Evolutionary conservation across 768 basidiomycete genomes (phyloP).

Genomic region (Pulveroboletus frians): DNA sequence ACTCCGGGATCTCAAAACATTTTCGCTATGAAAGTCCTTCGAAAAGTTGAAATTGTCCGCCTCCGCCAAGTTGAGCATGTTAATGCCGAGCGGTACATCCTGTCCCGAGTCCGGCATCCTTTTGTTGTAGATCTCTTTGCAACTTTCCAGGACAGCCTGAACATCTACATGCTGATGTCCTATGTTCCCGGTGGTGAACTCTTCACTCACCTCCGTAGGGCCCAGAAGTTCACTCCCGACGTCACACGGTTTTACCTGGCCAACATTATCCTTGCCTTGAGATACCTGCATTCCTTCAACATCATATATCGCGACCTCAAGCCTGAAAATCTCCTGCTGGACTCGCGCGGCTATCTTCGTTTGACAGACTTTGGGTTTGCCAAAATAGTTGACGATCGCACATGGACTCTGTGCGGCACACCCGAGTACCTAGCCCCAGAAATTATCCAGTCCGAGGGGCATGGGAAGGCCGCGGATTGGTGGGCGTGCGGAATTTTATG

Average conservation of each 20-base stretch:
- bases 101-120: constrained; percentile 86
- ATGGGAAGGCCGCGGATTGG: constrained; percentile 98
- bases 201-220: constrained; percentile 92
- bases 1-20: constrained; percentile 40
- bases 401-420: constrained; percentile 95
- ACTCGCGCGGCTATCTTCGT: constrained; percentile 87
- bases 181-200: constrained; percentile 96
- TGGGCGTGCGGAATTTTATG: constrained; percentile 97
- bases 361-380: constrained; percentile 98
- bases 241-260: constrained; percentile 98
- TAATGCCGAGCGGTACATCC: constrained; percentile 91
- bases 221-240: constrained; percentile 92
- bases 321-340: constrained; percentile 96
- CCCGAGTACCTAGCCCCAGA: constrained; percentile 98
- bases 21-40: constrained; percentile 87
- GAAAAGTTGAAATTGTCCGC: constrained; percentile 79
- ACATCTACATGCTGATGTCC: constrained; percentile 97
- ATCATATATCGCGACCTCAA: constrained; percentile 99
- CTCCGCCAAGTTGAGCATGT: constrained; percentile 97
- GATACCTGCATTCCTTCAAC: constrained; percentile 92
- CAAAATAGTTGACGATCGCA: constrained; percentile 95
- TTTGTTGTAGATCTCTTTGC: constrained; percentile 96
- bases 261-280: constrained; percentile 90
- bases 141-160: constrained; percentile 91
- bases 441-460: constrained; percentile 95